phyloP scores from a whole-genome alignment of 495 filamentous ascomycete genomes.

The Clohesyomyces aquaticus region DNA sequence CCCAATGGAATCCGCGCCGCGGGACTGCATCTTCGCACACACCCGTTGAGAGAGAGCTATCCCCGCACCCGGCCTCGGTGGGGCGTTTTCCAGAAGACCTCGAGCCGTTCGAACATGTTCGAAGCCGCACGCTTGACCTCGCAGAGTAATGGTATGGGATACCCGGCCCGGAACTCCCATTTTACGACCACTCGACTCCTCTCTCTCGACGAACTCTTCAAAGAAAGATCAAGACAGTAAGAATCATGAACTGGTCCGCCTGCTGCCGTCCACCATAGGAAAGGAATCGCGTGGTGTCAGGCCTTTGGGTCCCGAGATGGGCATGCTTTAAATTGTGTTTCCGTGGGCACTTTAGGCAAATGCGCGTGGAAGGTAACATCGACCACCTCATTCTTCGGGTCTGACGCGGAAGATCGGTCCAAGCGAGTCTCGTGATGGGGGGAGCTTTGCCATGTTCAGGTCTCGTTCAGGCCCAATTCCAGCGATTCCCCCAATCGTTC shows the following conservation, averaged over 20 bases:
- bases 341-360: slow-evolving; percentile 24
- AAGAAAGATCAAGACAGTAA: neutral
- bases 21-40: neutral
- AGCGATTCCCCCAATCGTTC: slow-evolving; percentile 37
- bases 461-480: slow-evolving; percentile 1
- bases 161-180: slow-evolving; percentile 14
- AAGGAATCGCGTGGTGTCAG: slow-evolving; percentile 8
- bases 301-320: neutral
- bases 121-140: neutral
- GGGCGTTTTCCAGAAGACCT: slow-evolving; percentile 4
- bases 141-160: neutral
- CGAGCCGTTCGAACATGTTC: neutral
- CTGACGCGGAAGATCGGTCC: slow-evolving; percentile 3
- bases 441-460: slow-evolving; percentile 12
- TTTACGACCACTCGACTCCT: neutral
- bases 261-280: neutral
- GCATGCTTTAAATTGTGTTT: neutral
- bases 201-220: neutral
- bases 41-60: neutral
- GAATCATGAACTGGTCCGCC: neutral
- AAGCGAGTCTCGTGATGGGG: slow-evolving; percentile 21
- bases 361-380: slow-evolving; percentile 12
- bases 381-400: slow-evolving; percentile 1
- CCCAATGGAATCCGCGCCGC: neutral
- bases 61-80: neutral